phyloP scores from a whole-genome alignment of 2,329 filamentous ascomycete genomes.

The Emmonsiellopsis sp. region DNA sequence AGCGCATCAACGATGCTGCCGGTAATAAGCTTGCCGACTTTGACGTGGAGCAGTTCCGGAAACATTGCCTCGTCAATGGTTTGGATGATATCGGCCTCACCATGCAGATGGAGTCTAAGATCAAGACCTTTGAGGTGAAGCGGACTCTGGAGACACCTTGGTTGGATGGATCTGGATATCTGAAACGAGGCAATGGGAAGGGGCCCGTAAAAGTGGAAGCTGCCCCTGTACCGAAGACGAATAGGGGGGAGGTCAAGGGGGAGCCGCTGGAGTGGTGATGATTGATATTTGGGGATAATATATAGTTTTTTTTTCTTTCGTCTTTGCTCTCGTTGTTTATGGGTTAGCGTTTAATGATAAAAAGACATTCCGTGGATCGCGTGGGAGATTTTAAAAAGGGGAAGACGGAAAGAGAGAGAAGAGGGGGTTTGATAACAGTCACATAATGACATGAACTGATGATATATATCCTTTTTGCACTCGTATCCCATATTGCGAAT shows the following conservation, averaged over 20 bases:
- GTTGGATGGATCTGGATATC: conserved; percentile 79
- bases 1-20: conserved; percentile 65
- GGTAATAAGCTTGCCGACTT: conserved; percentile 70
- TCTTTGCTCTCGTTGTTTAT: neutral
- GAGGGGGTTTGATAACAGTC: too few species aligned
- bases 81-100: conserved; percentile 94
- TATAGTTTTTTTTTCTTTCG: neutral
- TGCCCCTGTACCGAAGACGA: conserved; percentile 73
- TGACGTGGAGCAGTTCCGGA: conserved; percentile 85
- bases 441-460: too few species aligned
- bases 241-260: conserved; percentile 70
- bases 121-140: conserved; percentile 68
- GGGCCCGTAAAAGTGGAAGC: conserved; percentile 55
- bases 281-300: neutral
- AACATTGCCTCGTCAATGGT: conserved; percentile 87
- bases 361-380: too few species aligned
- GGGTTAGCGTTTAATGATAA: too few species aligned
- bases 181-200: conserved; percentile 38
- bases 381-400: too few species aligned
- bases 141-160: conserved; percentile 74
- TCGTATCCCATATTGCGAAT: too few species aligned
- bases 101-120: conserved; percentile 85
- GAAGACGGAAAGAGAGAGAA: too few species aligned
- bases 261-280: conserved; percentile 83
- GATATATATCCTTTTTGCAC: too few species aligned